These are phyloP conservation scores for Fragaria ananassa DNA, from an alignment of 306 rosid species.

Conservation along the genomic window DNA sequence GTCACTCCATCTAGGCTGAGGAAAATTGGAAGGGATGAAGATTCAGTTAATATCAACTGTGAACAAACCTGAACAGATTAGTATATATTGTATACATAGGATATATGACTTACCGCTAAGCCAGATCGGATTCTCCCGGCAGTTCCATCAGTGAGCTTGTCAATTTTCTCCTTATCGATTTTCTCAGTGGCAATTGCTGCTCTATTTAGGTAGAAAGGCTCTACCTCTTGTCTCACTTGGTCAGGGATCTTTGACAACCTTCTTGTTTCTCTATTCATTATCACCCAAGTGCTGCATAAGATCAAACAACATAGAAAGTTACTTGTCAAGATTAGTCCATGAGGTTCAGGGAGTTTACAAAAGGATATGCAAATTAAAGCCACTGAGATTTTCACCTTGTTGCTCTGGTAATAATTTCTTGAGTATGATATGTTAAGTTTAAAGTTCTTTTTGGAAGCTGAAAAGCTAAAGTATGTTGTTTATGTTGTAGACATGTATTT, in stretches of 20 bases:
- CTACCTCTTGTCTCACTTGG: conserved; percentile 67
- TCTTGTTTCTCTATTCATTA: conserved; percentile 91
- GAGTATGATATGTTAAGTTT: conserved; percentile 32
- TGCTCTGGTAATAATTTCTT: conserved; percentile 73
- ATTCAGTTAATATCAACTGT: not conserved
- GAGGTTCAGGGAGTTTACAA: not conserved
- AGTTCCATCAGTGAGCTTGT: conserved; percentile 67
- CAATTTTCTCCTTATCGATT: conserved; percentile 56
- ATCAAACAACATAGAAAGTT: not conserved
- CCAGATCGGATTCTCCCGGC: conserved; percentile 68
- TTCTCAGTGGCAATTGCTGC: conserved; percentile 47
- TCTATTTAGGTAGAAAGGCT: conserved; percentile 68
- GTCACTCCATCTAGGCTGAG: conserved; percentile 94
- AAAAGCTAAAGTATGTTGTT: too few species aligned
- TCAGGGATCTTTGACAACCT: conserved; percentile 72
- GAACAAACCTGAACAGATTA: not conserved
- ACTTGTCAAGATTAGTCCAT: not conserved
- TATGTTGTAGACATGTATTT: too few species aligned
- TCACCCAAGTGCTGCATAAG: conserved; percentile 81
- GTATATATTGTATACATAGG: not conserved
- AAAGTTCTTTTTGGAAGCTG: too few species aligned
- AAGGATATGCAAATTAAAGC: not conserved
- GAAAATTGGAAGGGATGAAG: not conserved
- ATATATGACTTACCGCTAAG: conserved; percentile 56
- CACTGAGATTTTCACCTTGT: conserved; percentile 51